A percentile compares a stretch with the other conserved stretches of the same genome.
phyloP scores from a whole-genome alignment of 495 filamentous ascomycete species.

The Aspergillus wentii region DNA sequence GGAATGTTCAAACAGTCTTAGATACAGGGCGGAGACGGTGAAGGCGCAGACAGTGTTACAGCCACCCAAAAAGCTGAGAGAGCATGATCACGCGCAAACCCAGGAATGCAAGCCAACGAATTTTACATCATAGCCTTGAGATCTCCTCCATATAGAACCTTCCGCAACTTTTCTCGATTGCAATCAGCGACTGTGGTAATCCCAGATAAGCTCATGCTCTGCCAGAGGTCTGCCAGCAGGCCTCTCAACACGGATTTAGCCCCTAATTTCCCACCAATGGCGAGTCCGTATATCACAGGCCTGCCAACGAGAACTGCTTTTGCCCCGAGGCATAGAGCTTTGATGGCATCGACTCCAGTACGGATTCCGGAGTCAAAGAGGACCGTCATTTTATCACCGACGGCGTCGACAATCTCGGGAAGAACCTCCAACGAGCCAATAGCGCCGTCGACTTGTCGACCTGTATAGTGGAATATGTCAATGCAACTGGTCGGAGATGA shows the following conservation, averaged over 20 bases:
- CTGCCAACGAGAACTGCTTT: constrained; percentile 84
- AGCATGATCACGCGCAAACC: neutral
- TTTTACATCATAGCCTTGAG: constrained; percentile 36
- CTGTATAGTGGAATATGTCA: constrained; percentile 13
- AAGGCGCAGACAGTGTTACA: too few relatives aligned
- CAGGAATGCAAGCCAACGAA: neutral
- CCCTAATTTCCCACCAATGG: constrained; percentile 51
- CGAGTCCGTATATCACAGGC: constrained; percentile 83
- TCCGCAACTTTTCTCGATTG: constrained; percentile 44
- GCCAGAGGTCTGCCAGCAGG: constrained; percentile 56
- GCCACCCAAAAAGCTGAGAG: neutral
- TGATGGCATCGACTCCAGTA: constrained; percentile 63
- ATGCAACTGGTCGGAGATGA: neutral
- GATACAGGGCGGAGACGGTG: too few relatives aligned
- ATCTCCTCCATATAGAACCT: constrained; percentile 50
- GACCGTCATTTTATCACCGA: constrained; percentile 50
- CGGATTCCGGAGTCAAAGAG: constrained; percentile 64
- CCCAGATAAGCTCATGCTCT: constrained; percentile 54
- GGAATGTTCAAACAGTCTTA: too few relatives aligned
- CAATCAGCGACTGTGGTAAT: constrained; percentile 50
- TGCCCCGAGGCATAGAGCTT: constrained; percentile 83
- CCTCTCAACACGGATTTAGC: constrained; percentile 53
- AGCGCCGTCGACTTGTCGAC: constrained; percentile 63
- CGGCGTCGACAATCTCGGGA: constrained; percentile 56
- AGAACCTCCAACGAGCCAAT: constrained; percentile 60